Base-by-base conservation (phyloP, 2,329 filamentous ascomycete species). In the Ceratocystis smalleyi region DNA sequence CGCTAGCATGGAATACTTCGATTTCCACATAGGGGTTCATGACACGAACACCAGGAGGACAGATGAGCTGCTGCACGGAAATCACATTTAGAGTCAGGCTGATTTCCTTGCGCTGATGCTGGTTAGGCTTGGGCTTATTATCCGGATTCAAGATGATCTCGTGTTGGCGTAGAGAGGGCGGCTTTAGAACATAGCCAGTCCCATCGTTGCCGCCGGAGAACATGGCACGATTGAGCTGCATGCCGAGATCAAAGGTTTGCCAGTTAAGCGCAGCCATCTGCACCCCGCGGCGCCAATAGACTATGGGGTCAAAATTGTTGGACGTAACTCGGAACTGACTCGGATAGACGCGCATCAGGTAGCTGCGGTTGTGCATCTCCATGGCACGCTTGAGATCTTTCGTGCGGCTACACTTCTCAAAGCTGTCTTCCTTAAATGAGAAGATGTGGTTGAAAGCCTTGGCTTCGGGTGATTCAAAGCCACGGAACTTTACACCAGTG, bases 181-280 rank as follows among this genome's bases (percentile, higher is more conserved):
- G 92, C 77, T 99, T 99, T 63, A 96, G 81, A 15, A 97, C 91
- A 71, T 97, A 99, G 55, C 94, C 94, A 2, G 88, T 89, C 64
- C 85, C 83, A 75, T 96, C 94, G 12, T 82, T 86, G 54, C 90
- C 89, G 65, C 89, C 89, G 59, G 91, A 88, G 72, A 96, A 99
- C 94, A 99, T 97, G 71, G 94, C 94, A 69, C 94, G 88, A 73
- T 97, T 97, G 73, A 97, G 81, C 72, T 97, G 92, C 83, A 96
- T 94, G 57, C 91, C 90, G 19, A 95, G 80, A 72, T 97, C 94
- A 71, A 95, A 96, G 0, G 91, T 97, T 75, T 99, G 94, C 92
- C 94, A 97, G 75, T 99, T 99, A 68, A 97, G 79, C 0, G 94
- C 94, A 15, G 88, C 91, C 92, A 99, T 97, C 75, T 99, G 94